Base-by-base conservation (phyloP, 106 monocot genomes). In the Dioscorea zingiberensis region DNA sequence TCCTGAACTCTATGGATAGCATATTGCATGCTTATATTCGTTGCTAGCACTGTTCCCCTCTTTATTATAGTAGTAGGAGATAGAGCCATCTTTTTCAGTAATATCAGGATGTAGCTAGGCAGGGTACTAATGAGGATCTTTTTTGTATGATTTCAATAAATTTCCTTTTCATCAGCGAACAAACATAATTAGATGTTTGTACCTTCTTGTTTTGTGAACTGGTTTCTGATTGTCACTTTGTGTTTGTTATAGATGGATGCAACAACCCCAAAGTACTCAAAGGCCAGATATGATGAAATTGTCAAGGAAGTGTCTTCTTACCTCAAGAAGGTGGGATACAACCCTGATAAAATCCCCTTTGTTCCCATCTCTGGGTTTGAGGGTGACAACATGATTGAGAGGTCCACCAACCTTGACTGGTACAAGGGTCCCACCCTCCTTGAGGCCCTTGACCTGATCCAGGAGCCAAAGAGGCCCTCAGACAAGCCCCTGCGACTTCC, bases 351-450 rank as follows among this genome's bases (percentile, higher is more conserved):
- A 59, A 83, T 83, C 27, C 70, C 78, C 1, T 83, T 83, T 18
- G 83, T 83, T 9, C 83, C 83, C 57, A 83, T 83, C 71, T 83
- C 83, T 63, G 83, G 83, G 8, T 83, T 83, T 21, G 83, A 83
- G 67, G 83, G 83, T 22, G 83, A 83, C 58, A 83, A 83, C 78
- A 83, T 83, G 83, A 83, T 83, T 59, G 83, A 83, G 67, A 70
- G 83, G 49, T 83, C 83, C 53, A 83, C 74, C 46, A 83, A 83
- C 71, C 83, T 83, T 11, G 83, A 78, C 64, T 83, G 83, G 83
- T 83, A 83, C 78, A 83, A 83, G 78, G 83, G 83, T 1, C 83
- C 83, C 4, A 83, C 83, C 27, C 78, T 83, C 13, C 83, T 83
- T 22, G 83, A 83, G 0, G 83, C 83, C 32, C 83, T 83, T 21